Evolutionary conservation across 2,329 filamentous ascomycete species (phyloP).

Genomic region (Ascochyta rabiei): DNA sequence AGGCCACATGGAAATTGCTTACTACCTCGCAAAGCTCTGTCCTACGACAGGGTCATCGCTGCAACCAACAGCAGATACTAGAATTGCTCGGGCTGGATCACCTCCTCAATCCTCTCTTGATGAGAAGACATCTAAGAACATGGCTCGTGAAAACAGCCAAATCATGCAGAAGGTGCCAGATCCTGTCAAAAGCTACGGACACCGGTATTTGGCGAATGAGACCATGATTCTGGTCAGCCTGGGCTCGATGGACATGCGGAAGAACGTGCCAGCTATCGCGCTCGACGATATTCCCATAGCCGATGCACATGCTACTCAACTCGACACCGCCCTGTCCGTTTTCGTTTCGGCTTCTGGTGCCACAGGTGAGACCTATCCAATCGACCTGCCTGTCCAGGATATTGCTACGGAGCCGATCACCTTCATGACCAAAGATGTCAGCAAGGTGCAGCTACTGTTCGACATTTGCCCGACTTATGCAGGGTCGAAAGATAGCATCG

Average conservation of each 20-base stretch:
- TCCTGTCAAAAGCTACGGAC: conserved; percentile 92
- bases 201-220: conserved; percentile 88
- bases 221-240: conserved; percentile 91
- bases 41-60: conserved; percentile 40
- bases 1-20: conserved; percentile 83
- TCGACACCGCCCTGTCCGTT: conserved; percentile 91
- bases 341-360: conserved; percentile 88
- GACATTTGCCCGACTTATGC: conserved; percentile 96
- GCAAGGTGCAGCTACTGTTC: conserved; percentile 87
- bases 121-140: conserved; percentile 49
- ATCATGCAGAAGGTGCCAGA: conserved; percentile 63
- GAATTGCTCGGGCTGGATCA: conserved; percentile 46
- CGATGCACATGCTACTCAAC: conserved; percentile 87
- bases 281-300: conserved; percentile 86
- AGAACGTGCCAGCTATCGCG: conserved; percentile 77
- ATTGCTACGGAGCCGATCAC: conserved; percentile 92
- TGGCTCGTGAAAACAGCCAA: conserved; percentile 47
- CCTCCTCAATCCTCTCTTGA: conserved; percentile 65
- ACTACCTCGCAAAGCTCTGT: conserved; percentile 66
- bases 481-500: conserved; percentile 76
- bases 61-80: conserved; percentile 35
- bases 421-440: conserved; percentile 78
- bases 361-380: conserved; percentile 81
- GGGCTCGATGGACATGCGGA: conserved; percentile 92
- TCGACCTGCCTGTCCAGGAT: conserved; percentile 92